phyloP scores from a whole-genome alignment of 257 asterid genomes.

The Solanum chiquidenum region DNA sequence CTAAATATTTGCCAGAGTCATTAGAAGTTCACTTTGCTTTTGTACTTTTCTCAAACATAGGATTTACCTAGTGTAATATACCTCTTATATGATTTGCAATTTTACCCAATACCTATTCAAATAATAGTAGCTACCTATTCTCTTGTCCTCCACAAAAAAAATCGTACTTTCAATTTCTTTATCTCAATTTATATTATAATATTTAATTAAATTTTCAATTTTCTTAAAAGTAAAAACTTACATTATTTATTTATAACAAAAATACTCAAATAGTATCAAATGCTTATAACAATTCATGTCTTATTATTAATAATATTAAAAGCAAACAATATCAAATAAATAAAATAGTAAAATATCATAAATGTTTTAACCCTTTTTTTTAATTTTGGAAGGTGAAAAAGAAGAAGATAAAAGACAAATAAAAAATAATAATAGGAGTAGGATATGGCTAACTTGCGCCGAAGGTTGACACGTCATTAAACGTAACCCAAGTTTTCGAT shows the following conservation, averaged over 20 bases:
- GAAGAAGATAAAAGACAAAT: background rate
- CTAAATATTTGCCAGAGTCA: background rate
- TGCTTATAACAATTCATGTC: background rate
- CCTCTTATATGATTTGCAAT: background rate
- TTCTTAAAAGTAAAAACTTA: background rate
- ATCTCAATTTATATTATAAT: background rate
- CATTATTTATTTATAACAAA: background rate
- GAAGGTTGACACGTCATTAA: constrained; percentile 6
- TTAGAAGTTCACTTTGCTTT: background rate
- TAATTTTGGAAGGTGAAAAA: background rate
- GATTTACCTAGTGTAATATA: background rate
- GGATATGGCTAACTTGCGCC: constrained; percentile 4
- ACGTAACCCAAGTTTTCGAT: constrained; percentile 3
- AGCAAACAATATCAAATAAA: background rate
- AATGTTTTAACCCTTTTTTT: background rate
- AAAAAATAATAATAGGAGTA: background rate
- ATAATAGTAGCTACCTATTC: rapidly evolving
- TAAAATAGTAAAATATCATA: background rate
- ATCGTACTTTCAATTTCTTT: rapidly evolving
- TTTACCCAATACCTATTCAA: background rate
- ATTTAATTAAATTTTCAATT: background rate
- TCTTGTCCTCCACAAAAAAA: rapidly evolving
- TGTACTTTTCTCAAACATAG: background rate
- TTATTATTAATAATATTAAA: background rate
- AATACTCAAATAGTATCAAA: background rate